Evolutionary conservation across 164 flowering plant genomes (phyloP).

Genomic region (Vitis cinerea): DNA sequence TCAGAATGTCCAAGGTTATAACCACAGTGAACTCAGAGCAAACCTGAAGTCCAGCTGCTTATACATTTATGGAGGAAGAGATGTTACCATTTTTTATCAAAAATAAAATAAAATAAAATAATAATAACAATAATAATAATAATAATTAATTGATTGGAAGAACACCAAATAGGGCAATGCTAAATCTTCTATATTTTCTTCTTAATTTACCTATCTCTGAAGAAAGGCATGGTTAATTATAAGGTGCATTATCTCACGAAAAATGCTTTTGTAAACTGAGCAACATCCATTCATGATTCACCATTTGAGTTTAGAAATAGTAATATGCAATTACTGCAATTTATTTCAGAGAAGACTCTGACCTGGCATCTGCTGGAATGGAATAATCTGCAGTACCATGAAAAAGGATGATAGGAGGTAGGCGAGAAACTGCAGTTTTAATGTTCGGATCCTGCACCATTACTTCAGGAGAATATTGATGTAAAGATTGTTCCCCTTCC

Average conservation of each 20-base stretch:
- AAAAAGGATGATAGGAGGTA: slow-evolving; percentile 62
- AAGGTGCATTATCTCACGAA: background rate
- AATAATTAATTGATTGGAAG: too few species aligned
- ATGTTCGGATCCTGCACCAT: slow-evolving; percentile 49
- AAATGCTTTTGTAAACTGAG: background rate
- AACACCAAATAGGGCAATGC: too few species aligned
- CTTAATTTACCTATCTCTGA: too few species aligned
- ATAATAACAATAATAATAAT: too few species aligned
- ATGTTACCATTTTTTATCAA: too few species aligned
- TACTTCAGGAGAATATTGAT: slow-evolving; percentile 60
- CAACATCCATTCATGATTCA: background rate
- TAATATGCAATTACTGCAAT: background rate
- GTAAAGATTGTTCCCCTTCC: slow-evolving; percentile 67
- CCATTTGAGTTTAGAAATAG: background rate
- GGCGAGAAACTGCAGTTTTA: slow-evolving; percentile 44
- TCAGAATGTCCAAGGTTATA: too few species aligned
- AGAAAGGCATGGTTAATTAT: too few species aligned
- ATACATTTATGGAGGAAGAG: too few species aligned
- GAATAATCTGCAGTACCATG: slow-evolving; percentile 76
- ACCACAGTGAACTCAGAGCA: too few species aligned
- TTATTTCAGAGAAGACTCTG: slow-evolving; percentile 10
- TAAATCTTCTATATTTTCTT: too few species aligned
- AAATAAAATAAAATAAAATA: too few species aligned
- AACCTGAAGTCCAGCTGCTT: too few species aligned
- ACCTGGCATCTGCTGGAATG: slow-evolving; percentile 74